Evolutionary conservation across 2,329 filamentous ascomycete genomes (phyloP).

Genomic region (Colletotrichum musae): DNA sequence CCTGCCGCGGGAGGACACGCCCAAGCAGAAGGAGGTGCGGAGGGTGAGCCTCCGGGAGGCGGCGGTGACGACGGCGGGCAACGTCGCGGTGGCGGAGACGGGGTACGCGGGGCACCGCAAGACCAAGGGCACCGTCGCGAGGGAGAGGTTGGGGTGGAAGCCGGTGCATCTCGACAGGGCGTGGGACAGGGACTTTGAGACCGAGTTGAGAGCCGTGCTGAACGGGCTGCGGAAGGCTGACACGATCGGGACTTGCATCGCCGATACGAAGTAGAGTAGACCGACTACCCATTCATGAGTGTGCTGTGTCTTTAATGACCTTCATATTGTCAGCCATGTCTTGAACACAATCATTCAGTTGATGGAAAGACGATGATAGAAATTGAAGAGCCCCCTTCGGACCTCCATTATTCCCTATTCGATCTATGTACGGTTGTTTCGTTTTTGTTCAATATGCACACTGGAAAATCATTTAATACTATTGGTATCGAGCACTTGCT

Average conservation of each 20-base stretch:
- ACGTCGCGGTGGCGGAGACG: constrained; percentile 33
- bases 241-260: constrained; percentile 22
- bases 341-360: too few species aligned
- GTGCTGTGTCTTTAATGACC: too few species aligned
- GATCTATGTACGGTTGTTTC: constrained; percentile 11
- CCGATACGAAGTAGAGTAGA: constrained; percentile 19
- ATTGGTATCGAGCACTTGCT: constrained; percentile 17
- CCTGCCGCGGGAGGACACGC: constrained; percentile 28
- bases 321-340: neutral
- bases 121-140: constrained; percentile 22
- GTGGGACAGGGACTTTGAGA: constrained; percentile 31
- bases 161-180: constrained; percentile 7
- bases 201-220: constrained; percentile 30
- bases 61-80: constrained; percentile 34
- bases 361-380: neutral
- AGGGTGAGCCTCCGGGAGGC: constrained; percentile 33
- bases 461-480: constrained; percentile 28
- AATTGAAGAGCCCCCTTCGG: neutral
- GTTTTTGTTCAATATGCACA: constrained; percentile 35
- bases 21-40: constrained; percentile 25
- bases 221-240: neutral
- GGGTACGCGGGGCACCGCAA: constrained; percentile 29
- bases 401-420: neutral
- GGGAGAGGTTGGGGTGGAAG: constrained; percentile 13
- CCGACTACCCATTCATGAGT: too few species aligned